A percentile compares a stretch with the other conserved stretches of the same genome.
Conservation (phyloP, 352 stramenopile species). For the Globisporangium mamillatum region DNA sequence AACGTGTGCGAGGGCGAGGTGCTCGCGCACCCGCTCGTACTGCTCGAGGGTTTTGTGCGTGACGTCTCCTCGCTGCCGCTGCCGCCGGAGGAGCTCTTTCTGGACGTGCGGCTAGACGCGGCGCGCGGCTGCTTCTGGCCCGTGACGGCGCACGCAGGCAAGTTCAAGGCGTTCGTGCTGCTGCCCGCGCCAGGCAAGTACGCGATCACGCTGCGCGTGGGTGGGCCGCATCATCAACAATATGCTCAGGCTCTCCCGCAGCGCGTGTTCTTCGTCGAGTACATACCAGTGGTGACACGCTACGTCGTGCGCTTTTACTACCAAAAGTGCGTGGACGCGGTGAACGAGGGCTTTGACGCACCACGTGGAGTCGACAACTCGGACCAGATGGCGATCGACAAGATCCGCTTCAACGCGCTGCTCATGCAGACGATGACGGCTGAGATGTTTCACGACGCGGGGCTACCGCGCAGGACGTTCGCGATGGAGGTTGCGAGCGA, state of each 20-base stretch:
- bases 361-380: slow-evolving; percentile 50
- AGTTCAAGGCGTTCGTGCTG: slow-evolving; percentile 64
- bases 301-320: slow-evolving; percentile 69
- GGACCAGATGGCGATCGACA: slow-evolving; percentile 41
- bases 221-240: background rate
- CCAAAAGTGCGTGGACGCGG: slow-evolving; percentile 47
- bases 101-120: slow-evolving; percentile 40
- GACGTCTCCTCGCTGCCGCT: slow-evolving; percentile 7
- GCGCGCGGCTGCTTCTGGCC: slow-evolving; percentile 38
- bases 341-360: slow-evolving; percentile 53
- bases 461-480: slow-evolving; percentile 49
- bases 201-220: slow-evolving; percentile 26
- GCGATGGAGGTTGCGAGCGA: slow-evolving; percentile 43
- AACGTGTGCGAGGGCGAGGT: slow-evolving; percentile 83
- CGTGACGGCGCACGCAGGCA: slow-evolving; percentile 31
- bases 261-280: slow-evolving; percentile 36
- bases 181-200: slow-evolving; percentile 47
- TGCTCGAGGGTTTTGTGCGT: slow-evolving; percentile 43
- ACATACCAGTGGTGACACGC: slow-evolving; percentile 24
- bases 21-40: slow-evolving; percentile 51
- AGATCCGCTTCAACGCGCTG: slow-evolving; percentile 56
- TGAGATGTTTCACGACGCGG: slow-evolving; percentile 45
- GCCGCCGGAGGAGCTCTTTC: slow-evolving; percentile 24
- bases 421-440: slow-evolving; percentile 53
- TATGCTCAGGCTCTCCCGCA: background rate